Base-by-base conservation (phyloP, 306 rosid genomes). In the Datisca glomerata region DNA sequence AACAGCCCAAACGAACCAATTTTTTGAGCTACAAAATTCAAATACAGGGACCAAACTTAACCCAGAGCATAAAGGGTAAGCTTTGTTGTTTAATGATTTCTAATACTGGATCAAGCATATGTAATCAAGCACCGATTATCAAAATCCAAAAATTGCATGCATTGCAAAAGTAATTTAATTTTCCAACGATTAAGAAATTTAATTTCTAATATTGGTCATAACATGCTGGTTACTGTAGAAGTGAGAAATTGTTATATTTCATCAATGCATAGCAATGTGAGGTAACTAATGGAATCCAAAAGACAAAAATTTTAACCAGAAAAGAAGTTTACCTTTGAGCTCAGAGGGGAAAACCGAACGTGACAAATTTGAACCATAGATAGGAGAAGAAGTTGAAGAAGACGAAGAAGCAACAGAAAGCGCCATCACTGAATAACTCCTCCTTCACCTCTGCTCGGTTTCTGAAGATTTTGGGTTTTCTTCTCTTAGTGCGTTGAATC, bases 381-480 rank as follows among this genome's bases (percentile, higher is more conserved):
- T 25, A 2, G 81, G n/a, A 21, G 91, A 57, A 41, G 76, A 64
- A 55, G 93, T n/a, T 17, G 91, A 60, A 43, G 76, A 61, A 31
- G 6, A 7, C 55, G 93, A 62, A 10, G 85, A 57, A 58, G 80
- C 9, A 49, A 72, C 51, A 55, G 81, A 17, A 24, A 79, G 50
- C 17, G 94, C 93, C 96, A 86, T 73, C 60, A 24, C 22, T 4
- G 56, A 11, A 6, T 44, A 7, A 28, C 3, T 8, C 7, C n/a
- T n/a, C n/a, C n/a, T n/a, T 41, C 50, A 17, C 19, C n/a, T 27
- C 10, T 11, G 39, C 9, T 7, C n/a, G 24, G 2, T 27, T 39
- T 32, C 31, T 10, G 8, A 24, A n/a, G n/a, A n/a, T n/a, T 23
- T 4, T 2, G 14, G 15, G 5, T 19, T 12, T 17, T 4, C 36